Evolutionary conservation across 768 basidiomycete genomes (phyloP), one percentile per base, ranked within the genome.

Genomic region (Leccinum boreale): DNA sequence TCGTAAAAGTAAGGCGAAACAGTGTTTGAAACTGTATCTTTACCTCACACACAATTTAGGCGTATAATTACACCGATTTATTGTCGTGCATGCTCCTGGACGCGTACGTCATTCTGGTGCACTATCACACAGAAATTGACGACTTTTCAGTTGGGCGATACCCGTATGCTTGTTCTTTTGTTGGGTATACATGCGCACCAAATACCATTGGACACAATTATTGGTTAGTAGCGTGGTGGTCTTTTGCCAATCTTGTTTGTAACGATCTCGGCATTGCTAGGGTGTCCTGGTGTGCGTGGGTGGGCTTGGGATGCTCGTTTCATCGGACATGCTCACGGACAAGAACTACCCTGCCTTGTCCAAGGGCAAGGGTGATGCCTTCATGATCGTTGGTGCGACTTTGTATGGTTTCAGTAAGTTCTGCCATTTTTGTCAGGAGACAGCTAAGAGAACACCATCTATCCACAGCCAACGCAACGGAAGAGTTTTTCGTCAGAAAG

Each of bases 81-180:
- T 76, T 94, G 48, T 94, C 92, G 1, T 92, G 90, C 72, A 93
- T 93, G 90, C 81, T 94, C n/a, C 85, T 94, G 49, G 91, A 94
- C 66, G 90, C 92, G 84, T 90, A 69, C 59, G 85, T 66, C 35
- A 33, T 26, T 47, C 19, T 19, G n/a, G 21, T n/a, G 5, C 19
- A 31, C 4, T 54, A 12, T 42, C 19, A 24, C 44, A n/a, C 19
- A 42, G 31, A 21, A 28, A 31, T 42, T 61, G 23, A 65, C 29
- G 1, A 12, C 3, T n/a, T 33, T 58, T 9, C 50, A 90, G 88
- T 53, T 93, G 91, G 92, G 92, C 92, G 1, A 94, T 92, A 65
- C 92, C 92, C 24, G 82, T 90, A 12, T 94, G 92, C 71, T 75
- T 94, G 69, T 80, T 90, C 73, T 85, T 94, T 73, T 86, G 85